Conservation (phyloP, 345 rosid species). For the Pseudoturritis turrita region DNA sequence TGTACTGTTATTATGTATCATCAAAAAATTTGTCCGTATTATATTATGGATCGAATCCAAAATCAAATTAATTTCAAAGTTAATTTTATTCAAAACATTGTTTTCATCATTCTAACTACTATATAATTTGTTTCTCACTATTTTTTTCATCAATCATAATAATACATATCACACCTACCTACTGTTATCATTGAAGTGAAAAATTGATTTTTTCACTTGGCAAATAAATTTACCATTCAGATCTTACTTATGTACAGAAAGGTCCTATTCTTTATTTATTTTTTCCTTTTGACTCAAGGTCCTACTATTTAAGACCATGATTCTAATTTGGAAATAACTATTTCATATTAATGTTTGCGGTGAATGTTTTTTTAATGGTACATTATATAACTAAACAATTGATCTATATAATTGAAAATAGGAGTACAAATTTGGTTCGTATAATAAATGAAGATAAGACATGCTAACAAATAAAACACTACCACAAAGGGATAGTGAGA, state of each 20-base stretch:
- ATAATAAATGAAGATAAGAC: conserved; percentile 27
- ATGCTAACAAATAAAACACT: conserved; percentile 23
- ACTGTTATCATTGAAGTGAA: neutral
- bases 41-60: too few relatives aligned
- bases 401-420: neutral
- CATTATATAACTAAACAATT: neutral
- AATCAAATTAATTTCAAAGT: neutral
- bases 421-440: neutral
- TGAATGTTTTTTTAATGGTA: neutral
- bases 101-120: neutral
- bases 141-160: too few relatives aligned
- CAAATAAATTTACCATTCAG: neutral
- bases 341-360: neutral
- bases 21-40: too few relatives aligned
- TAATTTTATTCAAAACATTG: neutral
- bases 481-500: conserved; percentile 15
- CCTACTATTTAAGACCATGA: neutral
- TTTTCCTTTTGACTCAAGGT: neutral
- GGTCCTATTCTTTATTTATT: neutral
- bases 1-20: too few relatives aligned
- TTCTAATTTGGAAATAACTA: neutral
- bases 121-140: neutral
- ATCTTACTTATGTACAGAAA: neutral
- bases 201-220: neutral
- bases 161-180: neutral